A percentile compares a stretch with the other conserved stretches of the same genome.
phyloP scores from a whole-genome alignment of 108 stramenopile genomes.

The Skeletonema grethae region DNA sequence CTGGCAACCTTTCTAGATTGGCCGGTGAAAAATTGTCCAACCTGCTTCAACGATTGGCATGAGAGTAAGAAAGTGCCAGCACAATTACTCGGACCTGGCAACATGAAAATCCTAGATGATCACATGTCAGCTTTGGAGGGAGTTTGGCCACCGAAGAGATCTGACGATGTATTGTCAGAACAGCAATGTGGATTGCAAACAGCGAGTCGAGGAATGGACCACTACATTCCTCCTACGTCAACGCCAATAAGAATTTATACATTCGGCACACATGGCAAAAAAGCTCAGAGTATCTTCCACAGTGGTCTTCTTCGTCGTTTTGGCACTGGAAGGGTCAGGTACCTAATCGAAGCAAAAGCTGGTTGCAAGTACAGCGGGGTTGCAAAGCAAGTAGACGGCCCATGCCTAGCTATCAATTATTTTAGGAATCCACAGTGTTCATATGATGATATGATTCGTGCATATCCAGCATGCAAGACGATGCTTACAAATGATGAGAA shows the following conservation, averaged over 20 bases:
- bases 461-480: slow-evolving; percentile 19
- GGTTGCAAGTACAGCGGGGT: background rate
- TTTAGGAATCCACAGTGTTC: background rate
- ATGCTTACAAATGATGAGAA: slow-evolving; percentile 42
- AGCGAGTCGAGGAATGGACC: background rate
- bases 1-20: slow-evolving; percentile 35
- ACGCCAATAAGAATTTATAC: background rate
- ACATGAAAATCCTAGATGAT: slow-evolving; percentile 12
- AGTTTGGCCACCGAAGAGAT: slow-evolving; percentile 25
- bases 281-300: slow-evolving; percentile 7
- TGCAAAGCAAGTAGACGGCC: background rate
- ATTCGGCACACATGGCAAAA: background rate
- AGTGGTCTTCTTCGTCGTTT: background rate
- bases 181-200: slow-evolving; percentile 15
- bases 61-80: slow-evolving; percentile 36
- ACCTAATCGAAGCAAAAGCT: background rate
- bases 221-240: background rate
- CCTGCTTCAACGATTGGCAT: slow-evolving; percentile 35
- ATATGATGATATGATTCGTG: background rate
- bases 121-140: slow-evolving; percentile 30
- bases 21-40: slow-evolving; percentile 22
- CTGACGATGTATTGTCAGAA: background rate
- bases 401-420: background rate
- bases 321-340: slow-evolving; percentile 14
- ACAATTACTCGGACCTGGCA: slow-evolving; percentile 4